These are phyloP conservation scores for Oryza nivara DNA, from an alignment of 176 grass and related monocot species.

Conservation along the genomic window DNA sequence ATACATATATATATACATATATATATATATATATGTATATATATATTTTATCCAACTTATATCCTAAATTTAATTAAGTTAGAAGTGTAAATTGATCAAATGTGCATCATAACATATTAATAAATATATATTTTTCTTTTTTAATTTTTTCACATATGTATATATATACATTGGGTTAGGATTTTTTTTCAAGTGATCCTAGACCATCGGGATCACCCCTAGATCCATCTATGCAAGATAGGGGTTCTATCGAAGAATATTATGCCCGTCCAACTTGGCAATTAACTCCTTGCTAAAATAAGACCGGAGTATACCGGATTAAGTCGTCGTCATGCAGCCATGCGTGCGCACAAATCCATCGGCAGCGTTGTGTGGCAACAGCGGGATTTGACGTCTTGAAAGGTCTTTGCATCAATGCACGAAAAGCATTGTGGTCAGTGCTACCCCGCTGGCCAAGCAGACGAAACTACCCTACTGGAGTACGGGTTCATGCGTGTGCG, in stretches of 20 bases:
- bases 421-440: background rate
- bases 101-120: no score
- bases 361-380: background rate
- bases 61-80: no score
- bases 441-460: constrained; percentile 1
- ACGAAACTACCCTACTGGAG: background rate
- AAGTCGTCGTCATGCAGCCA: background rate
- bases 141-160: no score
- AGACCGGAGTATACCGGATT: background rate
- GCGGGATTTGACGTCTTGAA: constrained; percentile 32
- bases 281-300: background rate
- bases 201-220: no score
- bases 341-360: background rate
- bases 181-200: no score
- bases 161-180: no score
- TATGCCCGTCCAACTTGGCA: background rate
- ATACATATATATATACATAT: no score
- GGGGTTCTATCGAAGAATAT: background rate
- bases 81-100: no score
- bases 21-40: no score
- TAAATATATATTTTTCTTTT: no score
- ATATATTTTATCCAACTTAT: no score
- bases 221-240: no score
- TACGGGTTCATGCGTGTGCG: background rate
- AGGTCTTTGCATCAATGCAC: background rate